These are phyloP conservation scores for Colletotrichum gloeosporioides DNA, from an alignment of 2,329 filamentous ascomycete species.

Conservation along the genomic window DNA sequence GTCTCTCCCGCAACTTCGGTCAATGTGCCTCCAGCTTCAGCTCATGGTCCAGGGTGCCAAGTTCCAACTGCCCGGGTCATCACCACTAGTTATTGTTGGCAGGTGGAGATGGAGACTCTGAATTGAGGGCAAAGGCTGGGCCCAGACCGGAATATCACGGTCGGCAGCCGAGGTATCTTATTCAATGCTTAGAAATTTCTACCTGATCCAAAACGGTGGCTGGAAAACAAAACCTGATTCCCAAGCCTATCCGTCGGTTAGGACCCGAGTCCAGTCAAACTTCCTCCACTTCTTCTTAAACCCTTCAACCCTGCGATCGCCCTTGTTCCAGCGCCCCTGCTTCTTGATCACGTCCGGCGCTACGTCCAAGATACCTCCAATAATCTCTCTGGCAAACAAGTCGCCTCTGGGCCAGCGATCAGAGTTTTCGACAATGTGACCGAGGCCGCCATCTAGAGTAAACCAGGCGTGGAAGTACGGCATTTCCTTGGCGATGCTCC, in stretches of 20 bases:
- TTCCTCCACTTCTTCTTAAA: constrained; percentile 89
- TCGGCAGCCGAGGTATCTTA: neutral
- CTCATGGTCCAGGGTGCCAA: neutral
- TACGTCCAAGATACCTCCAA: constrained; percentile 90
- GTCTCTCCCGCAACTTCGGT: constrained; percentile 14
- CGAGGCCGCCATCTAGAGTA: constrained; percentile 86
- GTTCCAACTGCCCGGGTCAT: neutral
- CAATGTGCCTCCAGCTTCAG: neutral
- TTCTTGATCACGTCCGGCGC: constrained; percentile 85
- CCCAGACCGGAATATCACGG: neutral
- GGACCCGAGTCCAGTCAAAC: constrained; percentile 82
- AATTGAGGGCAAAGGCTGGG: neutral
- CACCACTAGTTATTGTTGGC: neutral
- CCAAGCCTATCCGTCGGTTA: constrained; percentile 42
- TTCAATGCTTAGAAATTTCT: neutral
- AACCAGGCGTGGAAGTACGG: constrained; percentile 99
- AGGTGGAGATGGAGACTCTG: neutral
- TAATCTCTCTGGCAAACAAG: constrained; percentile 87
- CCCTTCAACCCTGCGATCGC: constrained; percentile 71
- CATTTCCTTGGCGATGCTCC: constrained; percentile 89
- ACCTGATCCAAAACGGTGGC: neutral
- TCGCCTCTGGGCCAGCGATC: constrained; percentile 89
- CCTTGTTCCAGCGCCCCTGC: constrained; percentile 83
- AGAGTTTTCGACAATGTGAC: constrained; percentile 89
- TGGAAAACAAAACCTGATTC: neutral